Evolutionary conservation across 2,329 filamentous ascomycete species (phyloP).

Genomic region (Gaeumannomyces sp.): DNA sequence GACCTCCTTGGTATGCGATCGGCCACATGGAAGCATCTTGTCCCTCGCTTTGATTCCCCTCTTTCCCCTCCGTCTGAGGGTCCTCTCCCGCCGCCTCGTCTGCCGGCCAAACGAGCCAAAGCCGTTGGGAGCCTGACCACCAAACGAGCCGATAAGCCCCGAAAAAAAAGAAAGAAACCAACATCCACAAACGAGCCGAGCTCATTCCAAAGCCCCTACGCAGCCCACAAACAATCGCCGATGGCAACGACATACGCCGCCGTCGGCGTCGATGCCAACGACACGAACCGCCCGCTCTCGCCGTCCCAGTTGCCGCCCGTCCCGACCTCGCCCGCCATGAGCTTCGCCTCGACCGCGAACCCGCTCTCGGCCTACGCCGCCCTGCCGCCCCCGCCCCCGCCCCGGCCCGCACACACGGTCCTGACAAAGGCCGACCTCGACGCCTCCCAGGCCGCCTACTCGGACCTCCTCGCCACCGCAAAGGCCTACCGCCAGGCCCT

Average conservation of each 20-base stretch:
- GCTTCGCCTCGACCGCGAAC: slow-evolving; percentile 56
- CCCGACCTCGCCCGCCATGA: slow-evolving; percentile 50
- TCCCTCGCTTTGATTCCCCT: no score
- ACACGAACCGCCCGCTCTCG: slow-evolving; percentile 4
- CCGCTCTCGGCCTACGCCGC: slow-evolving; percentile 53
- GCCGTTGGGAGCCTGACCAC: no score
- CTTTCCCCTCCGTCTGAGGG: no score
- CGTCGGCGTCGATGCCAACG: slow-evolving; percentile 10
- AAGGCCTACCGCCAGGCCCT: slow-evolving; percentile 60
- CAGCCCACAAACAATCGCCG: no score
- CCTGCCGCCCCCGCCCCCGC: slow-evolving; percentile 52
- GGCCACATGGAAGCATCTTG: no score
- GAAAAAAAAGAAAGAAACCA: no score
- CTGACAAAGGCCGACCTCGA: slow-evolving; percentile 59
- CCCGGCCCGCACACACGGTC: slow-evolving; percentile 50
- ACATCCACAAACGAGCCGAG: no score
- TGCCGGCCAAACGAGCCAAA: no score
- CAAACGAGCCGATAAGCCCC: no score
- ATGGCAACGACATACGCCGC: background rate
- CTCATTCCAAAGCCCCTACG: no score
- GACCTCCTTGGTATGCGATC: no score
- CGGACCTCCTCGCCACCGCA: slow-evolving; percentile 54
- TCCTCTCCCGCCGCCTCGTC: no score
- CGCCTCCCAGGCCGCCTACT: slow-evolving; percentile 55
- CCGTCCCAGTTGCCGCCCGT: slow-evolving; percentile 27